Conservation (phyloP, 768 basidiomycete genomes). For the Boletus tomentosulus region DNA sequence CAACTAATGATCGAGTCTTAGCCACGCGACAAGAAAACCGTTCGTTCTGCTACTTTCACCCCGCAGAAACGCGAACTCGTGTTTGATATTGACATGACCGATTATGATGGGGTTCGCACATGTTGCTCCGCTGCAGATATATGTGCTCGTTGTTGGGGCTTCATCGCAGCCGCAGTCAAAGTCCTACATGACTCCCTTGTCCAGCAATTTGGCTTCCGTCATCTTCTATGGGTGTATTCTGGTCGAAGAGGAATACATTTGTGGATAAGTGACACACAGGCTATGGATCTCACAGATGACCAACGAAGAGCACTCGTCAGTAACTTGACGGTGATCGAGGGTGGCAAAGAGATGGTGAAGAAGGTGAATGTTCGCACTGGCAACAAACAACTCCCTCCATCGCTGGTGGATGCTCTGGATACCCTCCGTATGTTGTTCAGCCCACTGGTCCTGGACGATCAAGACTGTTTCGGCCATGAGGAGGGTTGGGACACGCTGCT, state of each 20-base stretch:
- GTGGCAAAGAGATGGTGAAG: constrained; percentile 77
- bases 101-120: constrained; percentile 93
- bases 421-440: constrained; percentile 55
- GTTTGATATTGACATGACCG: constrained; percentile 99
- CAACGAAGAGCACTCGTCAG: constrained; percentile 83
- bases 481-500: constrained; percentile 74
- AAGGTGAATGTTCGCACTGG: constrained; percentile 67
- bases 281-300: constrained; percentile 88
- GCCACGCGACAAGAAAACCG: constrained; percentile 88
- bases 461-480: constrained; percentile 73
- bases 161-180: constrained; percentile 88
- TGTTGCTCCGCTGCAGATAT: constrained; percentile 92
- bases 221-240: constrained; percentile 97
- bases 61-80: constrained; percentile 89
- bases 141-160: constrained; percentile 91
- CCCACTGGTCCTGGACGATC: constrained; percentile 70
- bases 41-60: constrained; percentile 61
- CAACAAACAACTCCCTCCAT: constrained; percentile 59
- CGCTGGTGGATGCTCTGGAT: constrained; percentile 53
- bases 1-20: constrained; percentile 28
- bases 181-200: constrained; percentile 77
- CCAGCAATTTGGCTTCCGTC: constrained; percentile 86
- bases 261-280: constrained; percentile 91
- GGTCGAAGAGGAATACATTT: constrained; percentile 97
- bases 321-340: constrained; percentile 80